Percentiles rank a stretch among this genome's conserved stretches.
phyloP scores from a whole-genome alignment of 2,329 filamentous ascomycete genomes.

The Calonectria multiphialidica region DNA sequence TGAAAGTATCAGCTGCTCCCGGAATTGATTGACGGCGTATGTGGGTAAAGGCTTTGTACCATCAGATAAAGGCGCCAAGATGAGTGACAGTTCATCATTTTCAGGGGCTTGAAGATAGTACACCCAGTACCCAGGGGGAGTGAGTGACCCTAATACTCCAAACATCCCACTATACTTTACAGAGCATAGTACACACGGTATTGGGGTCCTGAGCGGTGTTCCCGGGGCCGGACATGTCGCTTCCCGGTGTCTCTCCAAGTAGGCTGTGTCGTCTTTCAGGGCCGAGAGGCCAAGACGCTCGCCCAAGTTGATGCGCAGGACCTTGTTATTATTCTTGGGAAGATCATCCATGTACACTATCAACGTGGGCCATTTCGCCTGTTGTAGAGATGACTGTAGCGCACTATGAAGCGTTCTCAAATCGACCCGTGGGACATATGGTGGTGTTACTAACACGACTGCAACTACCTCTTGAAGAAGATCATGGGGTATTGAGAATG shows the following conservation, averaged over 20 bases:
- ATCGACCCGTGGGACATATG: conserved; percentile 57
- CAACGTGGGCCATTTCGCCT: conserved; percentile 64
- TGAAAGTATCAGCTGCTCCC: neutral
- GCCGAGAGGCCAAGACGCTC: conserved; percentile 59
- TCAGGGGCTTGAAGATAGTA: neutral
- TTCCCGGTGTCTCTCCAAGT: conserved; percentile 60
- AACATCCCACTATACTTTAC: conserved; percentile 48
- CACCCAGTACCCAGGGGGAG: neutral
- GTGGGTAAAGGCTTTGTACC: neutral
- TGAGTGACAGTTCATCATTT: neutral
- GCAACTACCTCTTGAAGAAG: conserved; percentile 69
- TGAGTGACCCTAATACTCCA: no score
- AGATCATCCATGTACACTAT: conserved; percentile 67
- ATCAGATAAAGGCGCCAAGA: neutral
- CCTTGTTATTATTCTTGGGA: conserved; percentile 68
- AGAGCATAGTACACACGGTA: conserved; percentile 50
- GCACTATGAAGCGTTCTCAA: conserved; percentile 61
- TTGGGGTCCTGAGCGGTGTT: conserved; percentile 56
- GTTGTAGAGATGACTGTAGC: conserved; percentile 60
- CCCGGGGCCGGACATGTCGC: conserved; percentile 62
- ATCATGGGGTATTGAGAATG: conserved; percentile 65
- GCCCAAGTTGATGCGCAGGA: conserved; percentile 65
- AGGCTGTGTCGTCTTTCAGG: conserved; percentile 58
- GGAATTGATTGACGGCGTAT: neutral
- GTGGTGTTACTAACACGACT: conserved; percentile 62